Percentiles rank a stretch among this genome's conserved stretches.
Conservation (phyloP, 371 early-diverging fungal species). For the Apophysomyces ossiformis region DNA sequence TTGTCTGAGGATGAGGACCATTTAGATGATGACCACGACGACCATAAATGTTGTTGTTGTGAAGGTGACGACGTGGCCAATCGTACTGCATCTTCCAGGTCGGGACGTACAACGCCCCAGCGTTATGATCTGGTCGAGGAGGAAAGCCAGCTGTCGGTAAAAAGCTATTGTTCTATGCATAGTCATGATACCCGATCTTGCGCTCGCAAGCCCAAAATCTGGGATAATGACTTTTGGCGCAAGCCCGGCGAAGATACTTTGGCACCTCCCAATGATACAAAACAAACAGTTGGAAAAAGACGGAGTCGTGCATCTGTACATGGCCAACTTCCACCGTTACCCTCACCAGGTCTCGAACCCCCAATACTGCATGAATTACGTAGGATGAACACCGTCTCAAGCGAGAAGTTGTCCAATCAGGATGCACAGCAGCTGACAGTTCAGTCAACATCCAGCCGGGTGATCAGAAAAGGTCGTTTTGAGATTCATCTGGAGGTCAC, state of each 20-base stretch:
- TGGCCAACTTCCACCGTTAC: constrained; percentile 1
- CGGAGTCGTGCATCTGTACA: constrained; percentile 10
- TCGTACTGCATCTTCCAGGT: constrained; percentile 11
- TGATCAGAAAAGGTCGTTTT: constrained; percentile 45
- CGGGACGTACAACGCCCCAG: constrained; percentile 12
- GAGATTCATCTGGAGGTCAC: constrained; percentile 34
- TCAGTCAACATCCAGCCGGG: constrained; percentile 10
- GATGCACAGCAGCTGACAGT: constrained; percentile 12
- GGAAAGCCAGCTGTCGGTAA: constrained; percentile 14
- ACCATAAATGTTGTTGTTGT: constrained; percentile 10
- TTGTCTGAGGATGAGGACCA: constrained; percentile 37
- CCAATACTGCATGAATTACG: constrained; percentile 31
- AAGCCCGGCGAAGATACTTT: constrained; percentile 14
- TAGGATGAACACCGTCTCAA: constrained; percentile 14
- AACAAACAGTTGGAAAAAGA: constrained; percentile 1
- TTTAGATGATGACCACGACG: constrained; percentile 17
- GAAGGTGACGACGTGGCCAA: constrained; percentile 18
- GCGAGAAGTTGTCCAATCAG: constrained; percentile 13
- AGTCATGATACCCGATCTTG: constrained; percentile 18
- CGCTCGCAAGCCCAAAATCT: constrained; percentile 29
- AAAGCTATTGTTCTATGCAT: constrained; percentile 15
- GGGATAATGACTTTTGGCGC: constrained; percentile 44
- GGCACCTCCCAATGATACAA: not conserved
- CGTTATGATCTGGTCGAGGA: constrained; percentile 10
- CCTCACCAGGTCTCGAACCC: constrained; percentile 13